A percentile compares a stretch with the other conserved stretches of the same genome.
These are phyloP conservation scores for Gossypium turneri DNA, from an alignment of 345 rosid genomes.

Conservation along the genomic window DNA sequence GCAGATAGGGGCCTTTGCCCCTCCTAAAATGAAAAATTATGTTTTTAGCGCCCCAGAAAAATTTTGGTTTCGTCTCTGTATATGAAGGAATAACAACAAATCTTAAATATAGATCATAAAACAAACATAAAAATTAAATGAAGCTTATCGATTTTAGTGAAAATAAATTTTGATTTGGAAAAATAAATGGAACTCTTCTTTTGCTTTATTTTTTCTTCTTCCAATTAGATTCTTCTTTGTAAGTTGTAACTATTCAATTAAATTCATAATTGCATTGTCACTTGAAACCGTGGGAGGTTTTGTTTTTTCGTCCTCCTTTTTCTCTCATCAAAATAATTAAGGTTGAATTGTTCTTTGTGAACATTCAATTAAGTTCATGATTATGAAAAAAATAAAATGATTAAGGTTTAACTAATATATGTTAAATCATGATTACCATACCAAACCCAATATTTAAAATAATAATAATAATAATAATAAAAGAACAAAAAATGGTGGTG, in stretches of 20 bases:
- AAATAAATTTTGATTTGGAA: too few species aligned
- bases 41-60: too few species aligned
- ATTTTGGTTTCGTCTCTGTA: too few species aligned
- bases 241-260: neutral
- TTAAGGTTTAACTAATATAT: slow-evolving; percentile 7
- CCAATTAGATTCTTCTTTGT: neutral
- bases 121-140: too few species aligned
- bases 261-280: neutral
- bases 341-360: neutral
- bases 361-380: neutral
- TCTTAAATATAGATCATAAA: too few species aligned
- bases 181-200: too few species aligned
- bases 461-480: too few species aligned
- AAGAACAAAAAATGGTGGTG: neutral
- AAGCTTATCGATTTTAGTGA: too few species aligned
- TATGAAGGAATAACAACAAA: rapidly evolving
- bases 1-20: rapidly evolving
- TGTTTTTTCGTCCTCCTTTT: too few species aligned
- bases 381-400: neutral
- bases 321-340: neutral
- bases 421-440: slow-evolving; percentile 24
- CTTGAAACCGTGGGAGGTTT: neutral
- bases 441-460: neutral
- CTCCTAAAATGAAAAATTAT: too few species aligned
- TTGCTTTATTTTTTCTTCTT: neutral